Conservation (phyloP, 345 rosid genomes). For the Salix purpurea region DNA sequence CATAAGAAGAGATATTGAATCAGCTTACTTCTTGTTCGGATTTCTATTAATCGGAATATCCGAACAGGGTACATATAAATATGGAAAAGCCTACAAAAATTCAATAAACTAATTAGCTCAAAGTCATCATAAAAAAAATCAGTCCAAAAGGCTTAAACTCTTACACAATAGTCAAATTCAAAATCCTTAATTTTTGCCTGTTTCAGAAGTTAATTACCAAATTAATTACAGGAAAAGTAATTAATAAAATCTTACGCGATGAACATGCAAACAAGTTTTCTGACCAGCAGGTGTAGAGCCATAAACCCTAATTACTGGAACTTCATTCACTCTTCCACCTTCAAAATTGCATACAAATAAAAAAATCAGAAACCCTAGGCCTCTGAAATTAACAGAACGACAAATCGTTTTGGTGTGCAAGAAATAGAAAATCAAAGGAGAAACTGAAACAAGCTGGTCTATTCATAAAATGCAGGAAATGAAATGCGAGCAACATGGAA, state of each 20-base stretch:
- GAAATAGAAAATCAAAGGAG: too few relatives aligned
- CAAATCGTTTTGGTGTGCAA: too few relatives aligned
- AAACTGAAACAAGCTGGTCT: too few relatives aligned
- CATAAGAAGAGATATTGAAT: too few relatives aligned
- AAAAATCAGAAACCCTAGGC: not conserved
- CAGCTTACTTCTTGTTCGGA: too few relatives aligned
- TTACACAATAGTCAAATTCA: too few relatives aligned
- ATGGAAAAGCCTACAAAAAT: constrained; percentile 72
- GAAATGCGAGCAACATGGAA: too few relatives aligned
- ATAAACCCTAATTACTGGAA: constrained; percentile 79
- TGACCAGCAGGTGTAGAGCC: constrained; percentile 94
- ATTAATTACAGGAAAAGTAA: too few relatives aligned
- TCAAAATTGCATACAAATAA: not conserved
- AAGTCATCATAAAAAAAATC: not conserved
- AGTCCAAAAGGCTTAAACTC: not conserved
- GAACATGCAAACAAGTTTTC: constrained; percentile 92
- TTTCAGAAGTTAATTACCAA: not conserved
- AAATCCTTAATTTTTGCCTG: not conserved
- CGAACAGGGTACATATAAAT: constrained; percentile 70
- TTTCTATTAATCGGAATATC: constrained; percentile 44
- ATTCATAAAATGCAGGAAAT: too few relatives aligned
- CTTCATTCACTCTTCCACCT: constrained; percentile 83
- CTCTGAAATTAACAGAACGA: not conserved
- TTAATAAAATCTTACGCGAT: constrained; percentile 42
- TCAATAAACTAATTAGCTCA: not conserved